Conservation (phyloP, 345 rosid species). For the Theobroma cacao region DNA sequence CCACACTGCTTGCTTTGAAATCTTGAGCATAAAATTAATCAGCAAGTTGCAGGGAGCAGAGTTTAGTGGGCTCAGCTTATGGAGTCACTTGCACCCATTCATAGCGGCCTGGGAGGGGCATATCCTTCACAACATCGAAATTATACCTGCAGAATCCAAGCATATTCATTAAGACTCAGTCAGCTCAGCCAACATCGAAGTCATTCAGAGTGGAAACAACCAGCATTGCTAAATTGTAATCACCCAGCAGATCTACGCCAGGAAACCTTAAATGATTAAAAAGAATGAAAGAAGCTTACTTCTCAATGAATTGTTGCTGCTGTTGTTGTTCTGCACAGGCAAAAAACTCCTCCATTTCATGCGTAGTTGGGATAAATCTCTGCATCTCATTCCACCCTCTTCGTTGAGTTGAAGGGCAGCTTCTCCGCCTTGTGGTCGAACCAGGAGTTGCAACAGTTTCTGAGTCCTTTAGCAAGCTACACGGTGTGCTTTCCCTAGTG, state of each 20-base stretch:
- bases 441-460: slow-evolving; percentile 43
- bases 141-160: slow-evolving; percentile 59
- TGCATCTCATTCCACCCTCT: slow-evolving; percentile 22
- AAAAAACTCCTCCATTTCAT: slow-evolving; percentile 78
- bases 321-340: slow-evolving; percentile 54
- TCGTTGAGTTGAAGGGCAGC: slow-evolving; percentile 24
- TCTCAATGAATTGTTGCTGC: slow-evolving; percentile 48
- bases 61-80: slow-evolving; percentile 15
- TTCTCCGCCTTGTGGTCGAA: slow-evolving; percentile 41
- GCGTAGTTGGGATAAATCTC: slow-evolving; percentile 39
- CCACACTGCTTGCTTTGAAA: slow-evolving; percentile 12
- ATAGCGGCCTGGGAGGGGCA: slow-evolving; percentile 75
- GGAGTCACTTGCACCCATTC: slow-evolving; percentile 69
- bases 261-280: not conserved
- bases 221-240: not conserved
- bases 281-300: slow-evolving; percentile 37
- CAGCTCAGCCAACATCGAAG: not conserved
- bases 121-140: slow-evolving; percentile 66
- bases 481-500: slow-evolving; percentile 56
- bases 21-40: not conserved
- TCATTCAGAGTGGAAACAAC: not conserved
- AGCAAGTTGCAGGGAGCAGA: slow-evolving; percentile 13
- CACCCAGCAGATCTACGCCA: not conserved
- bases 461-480: slow-evolving; percentile 37
- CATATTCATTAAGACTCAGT: not conserved